Evolutionary conservation across 805 yeast species (phyloP), one percentile per base, ranked within the genome.

Genomic region (Monosporozyma unispora): DNA sequence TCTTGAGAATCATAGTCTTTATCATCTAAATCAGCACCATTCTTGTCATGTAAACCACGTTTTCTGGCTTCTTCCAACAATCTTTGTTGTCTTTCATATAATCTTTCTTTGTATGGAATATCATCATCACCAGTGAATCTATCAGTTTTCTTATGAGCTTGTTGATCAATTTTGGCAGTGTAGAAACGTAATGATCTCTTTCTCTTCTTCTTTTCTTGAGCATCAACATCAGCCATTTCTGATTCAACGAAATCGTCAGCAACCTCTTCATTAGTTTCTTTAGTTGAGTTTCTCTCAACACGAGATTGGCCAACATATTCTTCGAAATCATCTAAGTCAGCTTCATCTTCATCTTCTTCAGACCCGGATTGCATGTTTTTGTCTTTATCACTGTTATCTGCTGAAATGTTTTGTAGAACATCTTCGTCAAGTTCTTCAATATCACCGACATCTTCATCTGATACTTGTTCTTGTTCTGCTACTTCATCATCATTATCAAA

Each of bases 151-250:
- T 83, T 84, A 57, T 74, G 73, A 25, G 77, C 81, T 47, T 82
- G 83, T 70, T 90, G 95, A 66, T 89, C 96, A 67, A 93, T 90
- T 69, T 91, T 90, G 51, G 98, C 87, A 1, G 99, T 93, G 75
- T 93, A 93, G 80, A 93, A 93, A 52, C 98, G 82, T 59, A 93
- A 78, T 2, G 95, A 77, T 62, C 79, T 80, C 72, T 83, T 85
- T 58, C 95, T 81, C 19, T 81, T 78, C 51, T 77, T 79, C 71
- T 90, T 91, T 51, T 89, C 98, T 61, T 87, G 95, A 43, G 77
- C 75, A 67, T 93, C 98, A 45, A 88, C 81, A 25, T 81, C 93
- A 46, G 86, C 95, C 42, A 86, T 76, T 31, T 76, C 80, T 27
- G 80, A 73, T 60, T 88, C 96, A n/a, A 79, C 74, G 60, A 71